A percentile compares a stretch with the other conserved stretches of the same genome.
These are phyloP conservation scores for Diaporthe caulivora DNA, from an alignment of 2,329 filamentous ascomycete species.

Conservation along the genomic window DNA sequence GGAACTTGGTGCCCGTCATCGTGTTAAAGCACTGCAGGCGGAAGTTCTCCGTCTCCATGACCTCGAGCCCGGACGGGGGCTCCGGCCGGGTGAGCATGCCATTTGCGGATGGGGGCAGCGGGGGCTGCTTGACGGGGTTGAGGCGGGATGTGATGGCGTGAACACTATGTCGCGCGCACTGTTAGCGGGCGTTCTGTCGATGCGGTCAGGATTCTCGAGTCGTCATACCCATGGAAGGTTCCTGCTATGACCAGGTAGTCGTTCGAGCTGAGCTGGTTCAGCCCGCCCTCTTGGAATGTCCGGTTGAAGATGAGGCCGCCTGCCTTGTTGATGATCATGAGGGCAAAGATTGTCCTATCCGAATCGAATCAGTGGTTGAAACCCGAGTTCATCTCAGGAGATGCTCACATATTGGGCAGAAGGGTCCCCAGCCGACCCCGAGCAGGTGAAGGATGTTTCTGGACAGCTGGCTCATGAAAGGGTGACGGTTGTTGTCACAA, in stretches of 20 bases:
- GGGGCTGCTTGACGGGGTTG: slow-evolving; percentile 63
- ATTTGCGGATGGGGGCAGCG: slow-evolving; percentile 52
- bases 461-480: slow-evolving; percentile 9
- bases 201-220: slow-evolving; percentile 47
- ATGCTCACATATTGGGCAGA: slow-evolving; percentile 36
- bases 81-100: slow-evolving; percentile 65
- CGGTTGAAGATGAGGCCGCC: slow-evolving; percentile 97
- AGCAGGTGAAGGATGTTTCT: slow-evolving; percentile 15
- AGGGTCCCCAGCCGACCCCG: slow-evolving; percentile 8
- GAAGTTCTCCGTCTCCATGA: slow-evolving; percentile 94
- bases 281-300: slow-evolving; percentile 85
- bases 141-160: slow-evolving; percentile 77
- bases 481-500: background rate
- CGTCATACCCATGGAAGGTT: slow-evolving; percentile 90
- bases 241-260: slow-evolving; percentile 97
- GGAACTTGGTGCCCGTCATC: slow-evolving; percentile 92
- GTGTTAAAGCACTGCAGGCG: slow-evolving; percentile 97
- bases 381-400: background rate
- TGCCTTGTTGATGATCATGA: slow-evolving; percentile 99
- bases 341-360: slow-evolving; percentile 88
- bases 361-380: background rate
- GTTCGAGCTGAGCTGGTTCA: slow-evolving; percentile 92
- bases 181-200: slow-evolving; percentile 32
- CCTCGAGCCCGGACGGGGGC: slow-evolving; percentile 84
- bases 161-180: slow-evolving; percentile 58